A percentile compares a stretch with the other conserved stretches of the same genome.
Evolutionary conservation across 2,329 filamentous ascomycete species (phyloP).

Genomic region (Xylariaceae sp.): DNA sequence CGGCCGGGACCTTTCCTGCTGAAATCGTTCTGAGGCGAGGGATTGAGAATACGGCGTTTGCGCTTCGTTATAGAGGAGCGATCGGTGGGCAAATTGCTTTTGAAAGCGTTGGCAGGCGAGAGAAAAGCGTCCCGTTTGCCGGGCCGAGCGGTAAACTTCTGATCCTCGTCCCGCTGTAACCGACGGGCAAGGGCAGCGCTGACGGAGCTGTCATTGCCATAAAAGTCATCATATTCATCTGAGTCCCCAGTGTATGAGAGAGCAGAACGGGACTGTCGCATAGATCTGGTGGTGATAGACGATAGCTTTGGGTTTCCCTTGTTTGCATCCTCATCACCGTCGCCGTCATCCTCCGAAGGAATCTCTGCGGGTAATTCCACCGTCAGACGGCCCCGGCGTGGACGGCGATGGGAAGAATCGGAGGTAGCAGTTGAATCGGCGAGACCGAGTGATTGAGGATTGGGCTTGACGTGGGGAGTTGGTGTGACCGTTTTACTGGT

Average conservation of each 20-base stretch:
- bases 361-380: slow-evolving; percentile 36
- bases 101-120: neutral
- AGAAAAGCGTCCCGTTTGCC: neutral
- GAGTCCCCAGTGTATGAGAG: slow-evolving; percentile 31
- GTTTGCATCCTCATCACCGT: slow-evolving; percentile 23
- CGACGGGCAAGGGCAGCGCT: slow-evolving; percentile 10
- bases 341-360: slow-evolving; percentile 12
- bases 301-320: slow-evolving; percentile 36
- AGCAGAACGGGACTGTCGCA: slow-evolving; percentile 25
- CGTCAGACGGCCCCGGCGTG: slow-evolving; percentile 23
- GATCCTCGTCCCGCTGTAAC: slow-evolving; percentile 18
- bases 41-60: neutral
- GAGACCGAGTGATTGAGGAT: neutral
- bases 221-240: slow-evolving; percentile 28
- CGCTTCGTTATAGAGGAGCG: neutral
- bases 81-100: neutral
- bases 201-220: slow-evolving; percentile 26
- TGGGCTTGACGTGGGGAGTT: slow-evolving; percentile 26
- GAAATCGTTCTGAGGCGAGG: neutral
- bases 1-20: neutral
- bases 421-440: neutral
- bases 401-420: slow-evolving; percentile 15
- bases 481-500: slow-evolving; percentile 43
- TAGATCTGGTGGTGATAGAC: slow-evolving; percentile 15
- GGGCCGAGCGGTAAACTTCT: slow-evolving; percentile 1